Evolutionary conservation across 169 alveolate species (phyloP).

Genomic region (Fabrea salina): DNA sequence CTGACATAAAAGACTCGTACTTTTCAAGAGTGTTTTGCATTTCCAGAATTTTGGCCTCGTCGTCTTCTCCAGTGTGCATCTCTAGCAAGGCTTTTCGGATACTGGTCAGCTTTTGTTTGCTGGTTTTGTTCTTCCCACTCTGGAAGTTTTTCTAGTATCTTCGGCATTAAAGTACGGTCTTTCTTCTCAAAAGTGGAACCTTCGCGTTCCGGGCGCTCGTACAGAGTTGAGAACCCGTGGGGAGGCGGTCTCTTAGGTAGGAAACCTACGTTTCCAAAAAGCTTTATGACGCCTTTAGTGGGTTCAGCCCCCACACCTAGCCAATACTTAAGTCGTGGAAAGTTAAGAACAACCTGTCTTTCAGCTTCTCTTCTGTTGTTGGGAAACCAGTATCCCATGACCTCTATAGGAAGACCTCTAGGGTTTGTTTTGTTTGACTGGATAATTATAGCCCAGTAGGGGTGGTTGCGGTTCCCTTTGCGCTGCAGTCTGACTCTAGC

Average conservation of each 20-base stretch:
- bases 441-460: not conserved
- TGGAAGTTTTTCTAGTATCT: not conserved
- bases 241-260: slow-evolving; percentile 29
- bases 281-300: not conserved
- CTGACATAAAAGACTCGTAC: not conserved
- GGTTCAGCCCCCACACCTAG: slow-evolving; percentile 24
- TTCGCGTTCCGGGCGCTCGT: not conserved
- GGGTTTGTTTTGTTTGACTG: not conserved
- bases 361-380: not conserved
- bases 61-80: not conserved
- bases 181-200: not conserved
- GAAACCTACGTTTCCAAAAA: not conserved
- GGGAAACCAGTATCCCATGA: slow-evolving; percentile 24
- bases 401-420: not conserved
- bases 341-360: slow-evolving; percentile 2
- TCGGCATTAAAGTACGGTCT: not conserved
- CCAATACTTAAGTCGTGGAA: slow-evolving; percentile 16
- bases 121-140: not conserved
- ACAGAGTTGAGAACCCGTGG: not conserved
- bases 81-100: not conserved
- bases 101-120: no score
- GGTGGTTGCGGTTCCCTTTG: not conserved
- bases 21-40: not conserved
- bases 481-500: slow-evolving; percentile 16
- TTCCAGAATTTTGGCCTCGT: not conserved